Evolutionary conservation across 169 alveolate species (phyloP), one percentile per base, ranked within the genome.

Genomic region (Plasmodium relictum): DNA sequence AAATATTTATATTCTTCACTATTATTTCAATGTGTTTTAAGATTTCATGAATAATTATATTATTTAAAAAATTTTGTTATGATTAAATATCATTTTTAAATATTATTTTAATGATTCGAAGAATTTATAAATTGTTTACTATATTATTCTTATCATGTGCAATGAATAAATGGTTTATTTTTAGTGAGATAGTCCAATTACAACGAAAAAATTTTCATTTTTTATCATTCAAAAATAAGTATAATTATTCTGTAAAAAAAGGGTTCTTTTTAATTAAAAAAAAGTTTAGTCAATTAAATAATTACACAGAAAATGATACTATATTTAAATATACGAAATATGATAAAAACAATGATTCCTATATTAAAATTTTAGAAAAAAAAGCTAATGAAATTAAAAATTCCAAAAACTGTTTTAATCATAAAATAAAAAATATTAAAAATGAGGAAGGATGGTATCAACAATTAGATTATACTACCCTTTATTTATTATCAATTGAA

Each of bases 381-480:
- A 83, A 69, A 56, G 91, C 91, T 20, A 48, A 54, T 18, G 91
- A 66, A 83, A 83, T 83, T 37, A 83, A 70, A 2, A 83, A 59
- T 58, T 68, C 91, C 14, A 83, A 83, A 44, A 83, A 83, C 48
- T 26, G 86, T 58, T 83, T 83, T 83, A 41, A 54, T n/a, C 66
- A 52, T 66, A 78, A 58, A 44, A 48, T 78, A 52, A 83, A 69
- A 45, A 68, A 68, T 20, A 31, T 6, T 14, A 45, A 20, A 61
- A 61, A 58, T 22, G 68, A 83, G 18, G 83, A 41, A 41, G 56
- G 31, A 5, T 5, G 20, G 18, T 70, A 20, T 12, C 91, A 83
- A 41, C 85, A 37, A 2, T 24, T 83, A 44, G 91, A 83, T 58
- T 83, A 83, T 54, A 83, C 91, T 9, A 83, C 91, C 8, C 45